phyloP scores from a whole-genome alignment of 2,329 filamentous ascomycete genomes.

The Talaromyces marneffei region DNA sequence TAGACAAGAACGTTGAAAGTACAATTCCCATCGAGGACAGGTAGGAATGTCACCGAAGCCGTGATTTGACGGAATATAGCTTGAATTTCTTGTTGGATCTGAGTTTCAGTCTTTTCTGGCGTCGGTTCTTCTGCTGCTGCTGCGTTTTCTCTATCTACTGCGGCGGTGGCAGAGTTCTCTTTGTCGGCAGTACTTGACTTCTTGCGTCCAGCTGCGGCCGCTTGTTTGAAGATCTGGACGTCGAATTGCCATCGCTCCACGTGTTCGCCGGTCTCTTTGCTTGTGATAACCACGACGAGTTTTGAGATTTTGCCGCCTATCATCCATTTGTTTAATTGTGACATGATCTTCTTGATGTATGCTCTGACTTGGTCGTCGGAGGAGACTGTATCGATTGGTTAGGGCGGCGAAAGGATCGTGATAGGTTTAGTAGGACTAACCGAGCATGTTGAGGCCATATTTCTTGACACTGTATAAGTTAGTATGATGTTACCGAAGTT shows the following conservation, averaged over 20 bases:
- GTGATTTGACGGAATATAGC: slow-evolving; percentile 97
- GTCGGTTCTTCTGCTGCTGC: slow-evolving; percentile 13
- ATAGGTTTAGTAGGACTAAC: slow-evolving; percentile 39
- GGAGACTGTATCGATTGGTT: slow-evolving; percentile 56
- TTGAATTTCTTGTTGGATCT: slow-evolving; percentile 94
- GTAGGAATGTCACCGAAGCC: slow-evolving; percentile 91
- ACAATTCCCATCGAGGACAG: slow-evolving; percentile 88
- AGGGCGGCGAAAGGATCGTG: slow-evolving; percentile 11
- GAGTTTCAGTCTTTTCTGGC: slow-evolving; percentile 76
- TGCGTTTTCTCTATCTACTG: slow-evolving; percentile 55
- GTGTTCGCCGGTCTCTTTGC: slow-evolving; percentile 93
- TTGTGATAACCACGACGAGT: slow-evolving; percentile 91
- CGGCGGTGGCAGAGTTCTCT: slow-evolving; percentile 49
- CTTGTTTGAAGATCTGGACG: slow-evolving; percentile 54
- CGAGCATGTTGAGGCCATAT: slow-evolving; percentile 97
- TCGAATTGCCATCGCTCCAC: slow-evolving; percentile 98
- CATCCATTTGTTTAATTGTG: slow-evolving; percentile 97
- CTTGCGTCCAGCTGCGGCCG: slow-evolving; percentile 49
- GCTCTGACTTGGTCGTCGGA: slow-evolving; percentile 97
- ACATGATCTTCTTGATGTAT: slow-evolving; percentile 99
- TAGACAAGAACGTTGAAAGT: slow-evolving; percentile 99
- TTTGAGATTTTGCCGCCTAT: slow-evolving; percentile 93
- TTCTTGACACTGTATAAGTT: slow-evolving; percentile 68
- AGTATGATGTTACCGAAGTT: neutral
- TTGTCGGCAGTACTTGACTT: slow-evolving; percentile 30